phyloP scores from a whole-genome alignment of 352 stramenopile genomes.

The Phytopythium helicoides region DNA sequence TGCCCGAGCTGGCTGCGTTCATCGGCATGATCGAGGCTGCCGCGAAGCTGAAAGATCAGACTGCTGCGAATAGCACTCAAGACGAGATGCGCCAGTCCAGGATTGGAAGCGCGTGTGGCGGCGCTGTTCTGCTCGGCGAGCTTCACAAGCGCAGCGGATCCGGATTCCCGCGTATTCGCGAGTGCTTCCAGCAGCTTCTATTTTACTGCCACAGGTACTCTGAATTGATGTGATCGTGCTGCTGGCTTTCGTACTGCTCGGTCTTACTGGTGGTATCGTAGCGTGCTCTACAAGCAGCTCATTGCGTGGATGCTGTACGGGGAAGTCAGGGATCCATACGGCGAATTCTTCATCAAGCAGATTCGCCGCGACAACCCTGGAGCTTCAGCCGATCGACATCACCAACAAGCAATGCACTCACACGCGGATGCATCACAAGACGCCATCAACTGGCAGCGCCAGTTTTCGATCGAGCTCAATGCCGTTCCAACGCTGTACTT shows the following conservation, averaged over 20 bases:
- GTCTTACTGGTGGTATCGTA: too few relatives aligned
- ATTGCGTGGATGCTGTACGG: conserved; percentile 78
- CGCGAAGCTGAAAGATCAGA: background rate
- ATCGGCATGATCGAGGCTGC: conserved; percentile 27
- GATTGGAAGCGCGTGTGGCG: conserved; percentile 10
- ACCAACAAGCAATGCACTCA: background rate
- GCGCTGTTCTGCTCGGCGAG: conserved; percentile 37
- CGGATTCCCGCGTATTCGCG: conserved; percentile 55
- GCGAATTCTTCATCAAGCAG: conserved; percentile 75
- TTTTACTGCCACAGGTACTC: conserved; percentile 52
- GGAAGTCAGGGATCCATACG: conserved; percentile 62
- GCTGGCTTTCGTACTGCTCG: background rate
- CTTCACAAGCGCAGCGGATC: conserved; percentile 42
- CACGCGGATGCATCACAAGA: background rate
- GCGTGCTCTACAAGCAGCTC: conserved; percentile 78
- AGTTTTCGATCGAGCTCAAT: conserved; percentile 52
- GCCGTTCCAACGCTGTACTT: conserved; percentile 65
- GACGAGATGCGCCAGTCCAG: background rate
- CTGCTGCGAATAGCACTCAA: background rate
- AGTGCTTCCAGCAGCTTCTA: conserved; percentile 53
- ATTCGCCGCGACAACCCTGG: background rate
- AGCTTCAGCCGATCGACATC: background rate
- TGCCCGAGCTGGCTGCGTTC: conserved; percentile 59
- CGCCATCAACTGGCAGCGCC: conserved; percentile 36
- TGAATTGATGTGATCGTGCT: background rate